Percentiles rank a stretch among this genome's conserved stretches.
Evolutionary conservation across 345 rosid species (phyloP).

Genomic region (Salix viminalis): DNA sequence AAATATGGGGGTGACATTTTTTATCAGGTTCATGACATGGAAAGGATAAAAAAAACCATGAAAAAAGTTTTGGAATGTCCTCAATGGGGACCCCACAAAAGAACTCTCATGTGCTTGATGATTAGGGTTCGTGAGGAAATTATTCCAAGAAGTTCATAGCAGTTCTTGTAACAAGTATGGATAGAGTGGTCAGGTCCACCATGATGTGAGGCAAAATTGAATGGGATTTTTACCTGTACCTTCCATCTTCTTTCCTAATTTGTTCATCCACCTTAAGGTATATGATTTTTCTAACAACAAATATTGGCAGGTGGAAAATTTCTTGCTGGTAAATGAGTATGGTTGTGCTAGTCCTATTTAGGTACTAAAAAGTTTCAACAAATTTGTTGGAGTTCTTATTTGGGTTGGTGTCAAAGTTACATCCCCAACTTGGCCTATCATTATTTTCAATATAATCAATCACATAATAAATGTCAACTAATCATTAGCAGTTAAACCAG

Average conservation of each 20-base stretch:
- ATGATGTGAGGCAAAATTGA: not conserved
- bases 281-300: not conserved
- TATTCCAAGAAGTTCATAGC: not conserved
- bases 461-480: not conserved
- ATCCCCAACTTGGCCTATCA: not conserved
- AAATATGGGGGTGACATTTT: not conserved
- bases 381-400: not conserved
- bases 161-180: not conserved
- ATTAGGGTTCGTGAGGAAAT: conserved; percentile 12
- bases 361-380: not conserved
- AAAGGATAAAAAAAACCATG: not conserved
- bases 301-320: not conserved
- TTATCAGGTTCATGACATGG: not conserved
- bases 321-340: not conserved
- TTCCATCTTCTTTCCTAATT: not conserved
- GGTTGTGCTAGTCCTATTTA: too few relatives aligned
- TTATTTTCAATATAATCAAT: too few relatives aligned
- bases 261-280: not conserved
- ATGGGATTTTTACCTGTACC: not conserved
- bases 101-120: conserved; percentile 19
- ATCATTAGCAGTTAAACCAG: too few relatives aligned
- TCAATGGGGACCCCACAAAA: not conserved
- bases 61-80: not conserved
- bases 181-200: not conserved
- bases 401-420: not conserved